Conservation (phyloP, 1,139 yeast species). For the Candida gigantensis region DNA sequence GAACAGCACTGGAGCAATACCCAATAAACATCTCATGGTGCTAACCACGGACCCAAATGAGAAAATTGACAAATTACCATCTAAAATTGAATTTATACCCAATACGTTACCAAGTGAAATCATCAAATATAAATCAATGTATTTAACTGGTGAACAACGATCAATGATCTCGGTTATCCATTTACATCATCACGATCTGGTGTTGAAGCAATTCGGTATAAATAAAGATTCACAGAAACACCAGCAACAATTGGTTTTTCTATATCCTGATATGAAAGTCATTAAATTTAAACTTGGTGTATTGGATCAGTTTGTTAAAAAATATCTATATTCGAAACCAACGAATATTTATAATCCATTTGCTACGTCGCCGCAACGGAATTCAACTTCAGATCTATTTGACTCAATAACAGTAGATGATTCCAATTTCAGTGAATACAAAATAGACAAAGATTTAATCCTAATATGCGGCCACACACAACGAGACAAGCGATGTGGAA, state of each 20-base stretch:
- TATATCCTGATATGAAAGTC: slow-evolving; percentile 59
- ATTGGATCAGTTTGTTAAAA: slow-evolving; percentile 42
- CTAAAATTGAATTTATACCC: slow-evolving; percentile 52
- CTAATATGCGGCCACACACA: slow-evolving; percentile 67
- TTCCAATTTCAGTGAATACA: slow-evolving; percentile 21
- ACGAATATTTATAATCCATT: slow-evolving; percentile 37
- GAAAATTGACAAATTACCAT: slow-evolving; percentile 51
- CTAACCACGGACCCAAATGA: slow-evolving; percentile 38
- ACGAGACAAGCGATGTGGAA: slow-evolving; percentile 69
- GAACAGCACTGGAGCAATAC: slow-evolving; percentile 45
- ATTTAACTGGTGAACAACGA: slow-evolving; percentile 6
- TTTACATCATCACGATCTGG: slow-evolving; percentile 16
- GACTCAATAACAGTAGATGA: neutral
- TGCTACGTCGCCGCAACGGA: too few species aligned
- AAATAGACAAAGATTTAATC: slow-evolving; percentile 29
- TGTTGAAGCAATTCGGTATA: slow-evolving; percentile 16
- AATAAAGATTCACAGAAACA: neutral
- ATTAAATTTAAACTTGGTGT: slow-evolving; percentile 34
- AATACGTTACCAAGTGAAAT: slow-evolving; percentile 26
- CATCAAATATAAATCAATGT: slow-evolving; percentile 24
- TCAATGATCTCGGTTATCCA: slow-evolving; percentile 38
- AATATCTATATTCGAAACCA: slow-evolving; percentile 26
- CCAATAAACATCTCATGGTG: slow-evolving; percentile 59
- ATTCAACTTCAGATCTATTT: too few species aligned
- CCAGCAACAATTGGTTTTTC: slow-evolving; percentile 30